phyloP scores from a whole-genome alignment of 768 basidiomycete species.

The Leccinum subgranulosum region DNA sequence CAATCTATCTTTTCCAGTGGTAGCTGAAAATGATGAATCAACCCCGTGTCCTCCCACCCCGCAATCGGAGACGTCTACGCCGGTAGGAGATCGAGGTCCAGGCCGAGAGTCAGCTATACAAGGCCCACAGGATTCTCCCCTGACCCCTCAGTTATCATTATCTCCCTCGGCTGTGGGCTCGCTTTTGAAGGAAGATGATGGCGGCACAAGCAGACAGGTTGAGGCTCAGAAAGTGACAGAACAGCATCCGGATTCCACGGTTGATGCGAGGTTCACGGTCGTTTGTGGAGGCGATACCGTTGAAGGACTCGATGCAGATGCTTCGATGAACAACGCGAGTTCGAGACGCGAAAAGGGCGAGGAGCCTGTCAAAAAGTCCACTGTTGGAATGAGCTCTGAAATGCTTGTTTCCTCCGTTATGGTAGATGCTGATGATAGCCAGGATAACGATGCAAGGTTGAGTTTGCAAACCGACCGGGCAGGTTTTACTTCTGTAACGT shows the following conservation, averaged over 20 bases:
- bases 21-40: neutral
- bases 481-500: neutral
- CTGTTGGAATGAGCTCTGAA: neutral
- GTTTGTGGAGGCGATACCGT: neutral
- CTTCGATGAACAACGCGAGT: neutral
- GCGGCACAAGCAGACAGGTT: neutral
- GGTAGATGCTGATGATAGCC: neutral
- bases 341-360: neutral
- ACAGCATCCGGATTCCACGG: neutral
- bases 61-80: slow-evolving; percentile 1
- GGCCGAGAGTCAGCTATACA: neutral
- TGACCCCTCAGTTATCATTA: slow-evolving; percentile 4
- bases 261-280: neutral
- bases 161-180: neutral
- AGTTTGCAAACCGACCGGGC: neutral
- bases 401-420: neutral
- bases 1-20: neutral
- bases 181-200: neutral
- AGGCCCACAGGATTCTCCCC: neutral
- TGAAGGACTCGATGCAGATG: neutral
- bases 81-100: neutral
- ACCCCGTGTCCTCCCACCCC: slow-evolving; percentile 8
- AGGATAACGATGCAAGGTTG: neutral
- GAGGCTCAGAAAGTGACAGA: neutral
- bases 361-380: neutral